Evolutionary conservation across 768 basidiomycete genomes (phyloP).

Genomic region (Suillus spraguei): DNA sequence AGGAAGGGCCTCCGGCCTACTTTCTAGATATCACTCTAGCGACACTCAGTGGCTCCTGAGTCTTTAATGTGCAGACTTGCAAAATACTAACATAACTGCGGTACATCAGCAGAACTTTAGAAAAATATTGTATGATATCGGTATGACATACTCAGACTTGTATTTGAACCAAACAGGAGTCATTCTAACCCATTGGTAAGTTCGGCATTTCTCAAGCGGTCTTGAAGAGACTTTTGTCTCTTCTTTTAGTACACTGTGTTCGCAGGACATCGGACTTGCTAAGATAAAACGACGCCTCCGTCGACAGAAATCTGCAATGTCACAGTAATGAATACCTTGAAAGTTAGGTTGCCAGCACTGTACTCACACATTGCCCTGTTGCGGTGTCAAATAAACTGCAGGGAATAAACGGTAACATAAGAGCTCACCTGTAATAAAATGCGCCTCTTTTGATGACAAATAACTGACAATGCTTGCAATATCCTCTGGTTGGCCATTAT

Average conservation of each 20-base stretch:
- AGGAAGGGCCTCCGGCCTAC: too few species aligned
- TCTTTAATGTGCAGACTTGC: too few species aligned
- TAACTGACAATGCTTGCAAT: conserved; percentile 30
- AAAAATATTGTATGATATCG: background rate
- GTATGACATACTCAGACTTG: background rate
- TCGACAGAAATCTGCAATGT: conserved; percentile 4
- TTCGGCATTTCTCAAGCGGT: background rate
- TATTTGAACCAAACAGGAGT: background rate
- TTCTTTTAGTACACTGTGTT: background rate
- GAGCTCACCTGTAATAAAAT: conserved; percentile 30
- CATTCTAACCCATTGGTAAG: background rate
- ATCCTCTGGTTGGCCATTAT: conserved; percentile 19
- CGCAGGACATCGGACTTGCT: background rate
- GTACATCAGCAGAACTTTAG: background rate
- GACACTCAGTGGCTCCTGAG: too few species aligned
- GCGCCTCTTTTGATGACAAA: conserved; percentile 27
- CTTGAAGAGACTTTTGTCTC: background rate
- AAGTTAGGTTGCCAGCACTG: background rate
- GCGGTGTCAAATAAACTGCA: background rate
- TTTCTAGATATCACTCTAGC: too few species aligned
- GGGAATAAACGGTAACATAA: background rate
- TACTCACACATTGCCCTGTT: conserved; percentile 21
- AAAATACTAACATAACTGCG: background rate
- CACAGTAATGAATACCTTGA: background rate
- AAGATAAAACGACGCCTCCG: conserved; percentile 7